Percentiles rank a stretch among this genome's conserved stretches.
phyloP scores from a whole-genome alignment of 2,329 filamentous ascomycete species.

The Lasiodiplodia hormozganensis region DNA sequence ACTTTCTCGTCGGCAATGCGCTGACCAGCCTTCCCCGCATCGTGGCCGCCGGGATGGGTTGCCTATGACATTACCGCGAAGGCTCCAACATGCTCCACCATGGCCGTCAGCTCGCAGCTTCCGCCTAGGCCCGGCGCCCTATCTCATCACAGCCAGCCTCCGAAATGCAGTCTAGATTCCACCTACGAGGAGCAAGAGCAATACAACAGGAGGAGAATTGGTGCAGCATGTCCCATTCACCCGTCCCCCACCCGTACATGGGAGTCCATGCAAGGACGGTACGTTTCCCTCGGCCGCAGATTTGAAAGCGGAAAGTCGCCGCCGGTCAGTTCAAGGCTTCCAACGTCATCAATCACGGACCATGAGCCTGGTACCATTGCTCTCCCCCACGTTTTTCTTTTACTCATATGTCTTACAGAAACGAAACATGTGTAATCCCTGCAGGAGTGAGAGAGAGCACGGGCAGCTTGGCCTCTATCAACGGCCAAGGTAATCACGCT shows the following conservation, averaged over 20 bases:
- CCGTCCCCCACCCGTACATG: neutral
- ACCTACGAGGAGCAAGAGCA: slow-evolving; percentile 10
- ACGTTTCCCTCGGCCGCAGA: neutral
- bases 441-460: neutral
- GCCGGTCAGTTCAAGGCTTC: neutral
- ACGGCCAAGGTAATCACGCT: neutral
- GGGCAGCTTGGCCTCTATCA: neutral
- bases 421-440: slow-evolving; percentile 11
- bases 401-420: slow-evolving; percentile 18
- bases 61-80: neutral
- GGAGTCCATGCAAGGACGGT: slow-evolving; percentile 9
- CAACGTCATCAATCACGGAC: slow-evolving; percentile 11
- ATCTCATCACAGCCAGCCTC: neutral
- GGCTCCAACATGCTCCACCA: neutral
- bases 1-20: neutral
- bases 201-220: neutral
- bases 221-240: neutral
- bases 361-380: neutral
- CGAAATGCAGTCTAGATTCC: neutral
- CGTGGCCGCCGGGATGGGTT: neutral
- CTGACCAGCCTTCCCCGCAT: neutral
- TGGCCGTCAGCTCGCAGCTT: neutral
- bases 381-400: neutral
- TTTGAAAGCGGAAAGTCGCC: slow-evolving; percentile 11
- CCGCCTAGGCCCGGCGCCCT: neutral